Evolutionary conservation across 106 monocot genomes (phyloP).

Genomic region (Dendrobium officinale): DNA sequence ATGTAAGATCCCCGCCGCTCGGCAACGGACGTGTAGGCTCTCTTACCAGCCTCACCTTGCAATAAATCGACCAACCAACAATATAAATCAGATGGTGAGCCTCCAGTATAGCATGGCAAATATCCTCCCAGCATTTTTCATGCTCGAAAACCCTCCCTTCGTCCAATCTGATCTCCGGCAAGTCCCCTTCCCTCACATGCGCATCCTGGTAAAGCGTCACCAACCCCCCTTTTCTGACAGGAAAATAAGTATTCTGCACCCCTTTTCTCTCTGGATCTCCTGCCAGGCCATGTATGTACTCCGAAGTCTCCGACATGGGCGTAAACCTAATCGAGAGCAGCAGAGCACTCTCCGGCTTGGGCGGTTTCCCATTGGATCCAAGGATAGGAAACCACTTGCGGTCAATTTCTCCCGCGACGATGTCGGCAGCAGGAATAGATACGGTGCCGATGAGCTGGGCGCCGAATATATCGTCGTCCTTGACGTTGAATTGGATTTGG

Average conservation of each 20-base stretch:
- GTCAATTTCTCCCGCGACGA: constrained; percentile 17
- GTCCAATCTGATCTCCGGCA: constrained; percentile 48
- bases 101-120: constrained; percentile 71
- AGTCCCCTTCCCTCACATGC: constrained; percentile 46
- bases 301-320: constrained; percentile 18
- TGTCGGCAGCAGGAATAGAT: constrained; percentile 17
- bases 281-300: constrained; percentile 27
- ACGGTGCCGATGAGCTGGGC: constrained; percentile 60
- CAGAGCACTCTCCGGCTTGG: constrained; percentile 41
- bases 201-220: constrained; percentile 76
- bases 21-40: constrained; percentile 37
- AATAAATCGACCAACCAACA: constrained; percentile 60
- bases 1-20: constrained; percentile 17
- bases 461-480: constrained; percentile 68
- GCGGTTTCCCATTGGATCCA: constrained; percentile 28
- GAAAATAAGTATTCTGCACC: constrained; percentile 41
- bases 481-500: constrained; percentile 39
- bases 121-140: constrained; percentile 65
- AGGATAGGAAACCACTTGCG: constrained; percentile 42
- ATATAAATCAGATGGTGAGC: constrained; percentile 74
- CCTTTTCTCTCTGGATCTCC: constrained; percentile 34
- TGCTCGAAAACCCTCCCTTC: constrained; percentile 35
- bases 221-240: constrained; percentile 31
- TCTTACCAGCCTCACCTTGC: constrained; percentile 54
- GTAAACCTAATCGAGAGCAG: constrained; percentile 29